Base-by-base conservation (phyloP, 106 monocot genomes). In the Acorus calamus region DNA sequence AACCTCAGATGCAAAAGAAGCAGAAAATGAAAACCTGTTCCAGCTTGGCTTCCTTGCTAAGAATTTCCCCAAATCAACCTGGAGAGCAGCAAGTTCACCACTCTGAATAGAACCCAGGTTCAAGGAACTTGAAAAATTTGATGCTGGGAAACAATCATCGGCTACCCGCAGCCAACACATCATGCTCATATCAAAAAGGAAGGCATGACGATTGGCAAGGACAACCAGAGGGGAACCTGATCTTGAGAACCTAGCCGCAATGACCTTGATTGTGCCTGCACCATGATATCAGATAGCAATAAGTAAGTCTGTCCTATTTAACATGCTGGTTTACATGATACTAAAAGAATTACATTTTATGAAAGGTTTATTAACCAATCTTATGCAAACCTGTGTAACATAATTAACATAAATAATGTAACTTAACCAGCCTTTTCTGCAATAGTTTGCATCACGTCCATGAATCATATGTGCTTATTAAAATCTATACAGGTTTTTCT, bases 91-190 rank as follows among this genome's bases (percentile, higher is more conserved):
- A 9, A 96, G 76, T 74, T 96, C 94, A 53, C 94, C 94, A 65
- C 84, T 69, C 11, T 84, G 84, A 62, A 78, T 57, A 49, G 89
- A 84, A 63, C 77, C 69, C 66, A 96, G 64, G 62, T 76, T 79
- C 53, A 89, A 81, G 51, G 86, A 84, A 71, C 86, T 83, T 49
- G 84, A 61, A 74, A 84, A 96, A 76, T 90, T 96, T 65, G 94
- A 96, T 45, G 87, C 87, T 53, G 94, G 90, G 56, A 96, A 96
- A 80, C 90, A 90, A 69, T 96, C 89, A 74, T 96, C 94, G 59
- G 87, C 94, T 51, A 96, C 74, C 59, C 94, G 81, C 65, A 96
- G 68, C 94, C 94, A 96, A 65, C 94, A 96, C 78, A 69, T 96
- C 80, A 96, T 64, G 62, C 62, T 76, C 73, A 82, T 76, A 66